phyloP scores from a whole-genome alignment of 805 yeast species.

The Saccharomycopsis fodiens region DNA sequence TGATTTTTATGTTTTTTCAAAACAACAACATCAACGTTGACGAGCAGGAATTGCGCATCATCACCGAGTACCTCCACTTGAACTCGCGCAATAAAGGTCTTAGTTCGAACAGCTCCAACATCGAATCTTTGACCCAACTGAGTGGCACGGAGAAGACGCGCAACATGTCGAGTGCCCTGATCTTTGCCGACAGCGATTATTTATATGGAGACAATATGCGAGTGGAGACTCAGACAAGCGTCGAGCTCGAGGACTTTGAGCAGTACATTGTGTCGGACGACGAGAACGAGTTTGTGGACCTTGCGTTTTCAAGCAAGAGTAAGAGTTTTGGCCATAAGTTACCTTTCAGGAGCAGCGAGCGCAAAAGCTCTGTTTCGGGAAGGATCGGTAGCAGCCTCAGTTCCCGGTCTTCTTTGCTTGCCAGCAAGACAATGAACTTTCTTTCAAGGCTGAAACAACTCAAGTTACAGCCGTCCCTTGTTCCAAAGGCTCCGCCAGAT shows the following conservation, averaged over 20 bases:
- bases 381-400: neutral
- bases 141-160: neutral
- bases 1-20: constrained; percentile 15
- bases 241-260: constrained; percentile 5
- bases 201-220: neutral
- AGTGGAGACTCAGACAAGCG: neutral
- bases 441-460: neutral
- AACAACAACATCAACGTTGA: constrained; percentile 7
- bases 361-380: neutral
- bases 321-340: neutral
- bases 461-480: neutral
- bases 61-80: constrained; percentile 12
- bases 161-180: constrained; percentile 3
- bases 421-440: constrained; percentile 5
- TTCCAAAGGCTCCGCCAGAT: neutral
- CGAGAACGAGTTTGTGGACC: constrained; percentile 10
- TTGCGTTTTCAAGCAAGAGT: neutral
- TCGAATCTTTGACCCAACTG: neutral
- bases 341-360: neutral
- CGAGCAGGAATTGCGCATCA: constrained; percentile 12
- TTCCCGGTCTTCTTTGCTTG: constrained; percentile 4
- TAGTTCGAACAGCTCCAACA: neutral
- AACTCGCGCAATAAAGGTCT: neutral
- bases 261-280: constrained; percentile 13
- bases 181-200: constrained; percentile 1